These are phyloP conservation scores for Ogataea saltuana DNA, from an alignment of 805 yeast genomes.

Conservation along the genomic window DNA sequence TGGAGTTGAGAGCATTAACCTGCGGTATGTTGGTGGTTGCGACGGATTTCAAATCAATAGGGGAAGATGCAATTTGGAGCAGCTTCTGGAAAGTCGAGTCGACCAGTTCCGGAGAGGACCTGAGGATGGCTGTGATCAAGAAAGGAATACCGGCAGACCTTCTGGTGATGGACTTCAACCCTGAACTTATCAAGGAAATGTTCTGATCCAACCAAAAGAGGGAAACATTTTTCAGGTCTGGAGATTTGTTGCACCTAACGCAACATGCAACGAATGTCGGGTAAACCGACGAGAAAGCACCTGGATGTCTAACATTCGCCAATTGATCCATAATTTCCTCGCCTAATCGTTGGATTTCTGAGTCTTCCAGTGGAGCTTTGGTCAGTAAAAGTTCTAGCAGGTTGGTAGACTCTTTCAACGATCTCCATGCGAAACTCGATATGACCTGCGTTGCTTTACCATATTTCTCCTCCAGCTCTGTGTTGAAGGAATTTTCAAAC, in stretches of 20 bases:
- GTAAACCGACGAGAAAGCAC: conserved; percentile 86
- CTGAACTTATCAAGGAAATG: conserved; percentile 43
- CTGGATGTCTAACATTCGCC: conserved; percentile 78
- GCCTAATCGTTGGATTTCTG: conserved; percentile 43
- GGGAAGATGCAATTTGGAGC: conserved; percentile 52
- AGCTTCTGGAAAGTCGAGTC: conserved; percentile 52
- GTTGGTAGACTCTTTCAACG: conserved; percentile 71
- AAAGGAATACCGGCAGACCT: conserved; percentile 92
- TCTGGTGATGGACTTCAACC: conserved; percentile 74
- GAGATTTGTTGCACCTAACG: conserved; percentile 44
- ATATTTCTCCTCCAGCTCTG: conserved; percentile 34
- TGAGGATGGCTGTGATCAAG: conserved; percentile 71
- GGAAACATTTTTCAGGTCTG: conserved; percentile 41
- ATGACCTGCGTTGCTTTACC: conserved; percentile 47
- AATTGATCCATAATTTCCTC: conserved; percentile 64
- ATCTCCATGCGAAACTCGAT: conserved; percentile 77
- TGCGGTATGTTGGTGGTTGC: conserved; percentile 78
- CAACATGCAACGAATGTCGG: conserved; percentile 78
- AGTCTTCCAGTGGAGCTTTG: conserved; percentile 33
- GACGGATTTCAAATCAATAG: conserved; percentile 41
- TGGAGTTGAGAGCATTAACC: conserved; percentile 89
- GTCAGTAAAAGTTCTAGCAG: conserved; percentile 50
- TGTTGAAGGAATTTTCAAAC: conserved; percentile 39
- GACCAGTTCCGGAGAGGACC: conserved; percentile 49
- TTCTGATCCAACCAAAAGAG: conserved; percentile 60